Evolutionary conservation across 1,284 basidiomycete genomes (phyloP), one percentile per base, ranked within the genome.

Genomic region (Trichosporon asahii): DNA sequence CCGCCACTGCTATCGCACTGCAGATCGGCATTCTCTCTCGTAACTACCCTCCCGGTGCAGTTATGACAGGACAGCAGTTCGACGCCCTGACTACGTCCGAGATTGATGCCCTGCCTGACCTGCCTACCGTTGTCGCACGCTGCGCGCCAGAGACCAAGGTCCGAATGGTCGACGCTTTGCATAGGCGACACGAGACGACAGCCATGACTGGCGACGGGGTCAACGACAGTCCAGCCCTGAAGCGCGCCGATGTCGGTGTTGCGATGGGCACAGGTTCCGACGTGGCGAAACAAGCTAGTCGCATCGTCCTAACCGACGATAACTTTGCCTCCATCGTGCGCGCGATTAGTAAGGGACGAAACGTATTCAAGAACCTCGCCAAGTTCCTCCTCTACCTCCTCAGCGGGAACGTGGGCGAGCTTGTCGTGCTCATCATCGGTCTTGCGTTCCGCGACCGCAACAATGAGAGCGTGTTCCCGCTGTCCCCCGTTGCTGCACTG

Each of bases 261-360:
- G 89, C 88, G 5, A 91, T 91, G 90, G 90, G 90, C 37, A 87
- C 86, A 2, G 90, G 90, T 14, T 87, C 87, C 3, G 90, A 91
- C 75, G 89, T 91, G 23, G 90, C 90, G 37, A 86, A 86, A 77
- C 85, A 85, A 68, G 84, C 85, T 2, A 85, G 88, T 18, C 88
- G 89, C 77, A 84, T 91, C 64, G 89, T 91, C 0, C 83, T 91
- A 65, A 87, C 88, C 31, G 89, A 90, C 77, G 89, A 91, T 83
- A 90, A 91, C 83, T 91, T 91, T 80, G 88, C 88, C 44, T 88
- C 88, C 27, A 90, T 91, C 75, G 87, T 87, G 21, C 86, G 87
- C 67, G 90, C 90, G 7, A 87, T 91, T 74, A 49, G 86, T 70
- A 89, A 90, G 77, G 90, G 90, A 27, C 87, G 90, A 66, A 84